Base-by-base conservation (phyloP, 2,329 filamentous ascomycete species). In the Massarina eburnea region DNA sequence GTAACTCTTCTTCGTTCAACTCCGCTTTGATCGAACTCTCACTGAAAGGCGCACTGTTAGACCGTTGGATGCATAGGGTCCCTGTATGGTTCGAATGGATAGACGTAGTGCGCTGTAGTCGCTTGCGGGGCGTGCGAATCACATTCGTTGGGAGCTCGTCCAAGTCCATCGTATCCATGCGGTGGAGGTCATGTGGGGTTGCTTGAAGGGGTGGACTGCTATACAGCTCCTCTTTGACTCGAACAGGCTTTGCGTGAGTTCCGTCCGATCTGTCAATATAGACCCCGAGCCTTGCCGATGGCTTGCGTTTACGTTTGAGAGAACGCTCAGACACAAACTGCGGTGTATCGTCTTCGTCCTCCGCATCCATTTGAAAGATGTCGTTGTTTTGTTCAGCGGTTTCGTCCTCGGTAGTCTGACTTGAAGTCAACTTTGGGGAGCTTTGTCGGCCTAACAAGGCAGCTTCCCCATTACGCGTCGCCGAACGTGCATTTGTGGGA, bases 341-440 rank as follows among this genome's bases (percentile, higher is more conserved):
- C 4, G 74, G 74, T 14, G 65, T 52, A 36, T 71, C 67, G n/a
- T 75, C 70, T n/a, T 70, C 64, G 12, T 61, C 44, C 8, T 46
- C 48, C 17, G 43, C 34, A 7, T 43, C 45, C 12, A 22, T 29
- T 9, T 46, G 48, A 17, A 46, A 44, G 5, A 34, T 36, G 34
- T 24, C 39, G 38, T 42, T 37, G 21, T 24, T 41, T 26, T 61
- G 55, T 9, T 63, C 55, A 9, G 51, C 39, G 10, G 39, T 49
- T 40, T 72, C 69, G 33, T 67, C 65, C 39, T 70, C 68, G 4
- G 74, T 77, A 2, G 71, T 75, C 51, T 76, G 74, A 44, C 73
- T 76, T 1, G 74, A 77, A 12, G 58, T 48, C 21, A 65, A 37
- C n/a, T 49, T 56, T 6, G 52, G 47, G n/a, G 49, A 38, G 17